phyloP scores from a whole-genome alignment of 805 yeast genomes.

The Kodamaea kaohsiungensis region DNA sequence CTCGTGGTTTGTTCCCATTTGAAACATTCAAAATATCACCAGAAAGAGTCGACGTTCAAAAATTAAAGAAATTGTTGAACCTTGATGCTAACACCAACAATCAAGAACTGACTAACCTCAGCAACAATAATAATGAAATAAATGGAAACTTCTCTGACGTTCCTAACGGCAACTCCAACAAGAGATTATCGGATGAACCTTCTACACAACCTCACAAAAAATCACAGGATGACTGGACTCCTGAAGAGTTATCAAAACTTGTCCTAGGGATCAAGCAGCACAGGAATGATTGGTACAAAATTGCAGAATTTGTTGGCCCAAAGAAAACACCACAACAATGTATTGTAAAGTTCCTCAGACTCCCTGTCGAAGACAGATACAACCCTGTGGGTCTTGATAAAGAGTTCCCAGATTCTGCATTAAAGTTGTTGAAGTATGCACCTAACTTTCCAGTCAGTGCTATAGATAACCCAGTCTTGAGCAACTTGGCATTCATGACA shows the following conservation, averaged over 20 bases:
- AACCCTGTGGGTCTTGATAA: constrained; percentile 40
- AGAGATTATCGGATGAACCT: constrained; percentile 5
- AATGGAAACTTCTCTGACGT: constrained; percentile 6
- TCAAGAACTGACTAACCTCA: constrained; percentile 2
- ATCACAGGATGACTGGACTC: constrained; percentile 57
- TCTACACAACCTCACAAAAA: constrained; percentile 21
- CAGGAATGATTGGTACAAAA: constrained; percentile 77
- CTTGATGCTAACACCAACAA: constrained; percentile 10
- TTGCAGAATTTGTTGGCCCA: constrained; percentile 64
- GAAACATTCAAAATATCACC: constrained; percentile 73
- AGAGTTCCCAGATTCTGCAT: constrained; percentile 31
- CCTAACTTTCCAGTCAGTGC: constrained; percentile 83
- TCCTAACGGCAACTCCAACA: constrained; percentile 6
- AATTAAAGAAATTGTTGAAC: constrained; percentile 30
- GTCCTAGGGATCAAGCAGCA: constrained; percentile 61
- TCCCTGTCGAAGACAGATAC: constrained; percentile 80
- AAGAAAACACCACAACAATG: constrained; percentile 76
- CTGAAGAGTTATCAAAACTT: constrained; percentile 59
- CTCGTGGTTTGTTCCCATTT: constrained; percentile 90
- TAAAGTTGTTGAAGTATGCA: constrained; percentile 79
- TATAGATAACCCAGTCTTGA: constrained; percentile 89
- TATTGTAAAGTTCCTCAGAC: constrained; percentile 70
- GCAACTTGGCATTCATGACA: constrained; percentile 86
- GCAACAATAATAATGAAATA: constrained; percentile 4
- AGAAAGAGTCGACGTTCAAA: constrained; percentile 45